Evolutionary conservation across 2,329 filamentous ascomycete species (phyloP).

Genomic region (Byssoonygena ceratinophila): DNA sequence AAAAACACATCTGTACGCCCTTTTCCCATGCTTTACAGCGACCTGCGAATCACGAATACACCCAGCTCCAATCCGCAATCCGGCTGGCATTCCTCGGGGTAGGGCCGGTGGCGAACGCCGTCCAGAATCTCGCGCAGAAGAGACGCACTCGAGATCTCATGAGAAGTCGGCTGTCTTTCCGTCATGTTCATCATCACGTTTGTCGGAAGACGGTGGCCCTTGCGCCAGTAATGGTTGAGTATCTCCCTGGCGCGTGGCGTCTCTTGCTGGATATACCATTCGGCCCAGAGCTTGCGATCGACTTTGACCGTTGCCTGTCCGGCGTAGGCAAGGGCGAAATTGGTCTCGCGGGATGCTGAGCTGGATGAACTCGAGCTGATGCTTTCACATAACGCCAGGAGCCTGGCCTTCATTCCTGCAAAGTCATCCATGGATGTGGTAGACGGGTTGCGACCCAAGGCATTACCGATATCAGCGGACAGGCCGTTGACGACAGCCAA

Average conservation of each 20-base stretch:
- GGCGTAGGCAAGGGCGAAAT: conserved; percentile 41
- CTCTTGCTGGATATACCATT: conserved; percentile 58
- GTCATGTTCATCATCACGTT: conserved; percentile 22
- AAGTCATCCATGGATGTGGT: conserved; percentile 47
- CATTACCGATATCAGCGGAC: conserved; percentile 46
- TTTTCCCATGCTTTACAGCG: conserved; percentile 15
- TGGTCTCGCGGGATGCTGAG: conserved; percentile 24
- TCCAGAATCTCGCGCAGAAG: conserved; percentile 51
- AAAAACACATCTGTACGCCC: not conserved
- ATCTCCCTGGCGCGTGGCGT: conserved; percentile 48
- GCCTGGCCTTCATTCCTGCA: conserved; percentile 38
- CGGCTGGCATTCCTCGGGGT: conserved; percentile 36
- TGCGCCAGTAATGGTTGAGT: conserved; percentile 35
- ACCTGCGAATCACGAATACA: conserved; percentile 41
- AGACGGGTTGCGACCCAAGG: conserved; percentile 45
- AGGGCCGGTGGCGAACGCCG: conserved; percentile 45
- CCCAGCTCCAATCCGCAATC: conserved; percentile 38
- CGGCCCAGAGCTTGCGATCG: conserved; percentile 47
- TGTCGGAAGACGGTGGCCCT: conserved; percentile 27
- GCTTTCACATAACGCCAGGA: conserved; percentile 32
- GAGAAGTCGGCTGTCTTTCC: conserved; percentile 25
- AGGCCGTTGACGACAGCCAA: conserved; percentile 50
- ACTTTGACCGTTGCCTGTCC: conserved; percentile 43
- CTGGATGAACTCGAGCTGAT: conserved; percentile 23
- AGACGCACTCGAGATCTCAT: conserved; percentile 42